These are phyloP conservation scores for Carex littledalei DNA, from an alignment of 176 grass and related monocot species.

Conservation along the genomic window DNA sequence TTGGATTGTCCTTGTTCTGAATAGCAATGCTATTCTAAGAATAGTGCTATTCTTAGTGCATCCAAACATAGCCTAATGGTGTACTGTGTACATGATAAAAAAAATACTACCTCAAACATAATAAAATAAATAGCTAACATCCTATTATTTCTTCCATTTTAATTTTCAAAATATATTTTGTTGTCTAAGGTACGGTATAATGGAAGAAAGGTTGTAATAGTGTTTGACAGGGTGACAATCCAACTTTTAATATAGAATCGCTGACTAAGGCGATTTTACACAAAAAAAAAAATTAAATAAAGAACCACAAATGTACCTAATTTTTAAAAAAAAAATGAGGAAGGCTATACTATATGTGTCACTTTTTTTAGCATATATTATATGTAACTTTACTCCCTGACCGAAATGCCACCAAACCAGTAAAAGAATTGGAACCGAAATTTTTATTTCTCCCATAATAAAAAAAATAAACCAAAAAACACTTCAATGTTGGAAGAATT, in stretches of 20 bases:
- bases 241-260: neutral
- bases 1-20: too few species aligned
- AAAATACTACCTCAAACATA: neutral
- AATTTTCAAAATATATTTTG: neutral
- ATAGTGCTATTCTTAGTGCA: too few species aligned
- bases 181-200: neutral
- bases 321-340: neutral
- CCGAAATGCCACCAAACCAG: too few species aligned
- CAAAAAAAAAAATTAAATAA: neutral
- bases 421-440: too few species aligned
- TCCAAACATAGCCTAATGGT: too few species aligned
- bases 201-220: neutral
- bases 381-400: too few species aligned
- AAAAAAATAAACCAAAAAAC: too few species aligned
- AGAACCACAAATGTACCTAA: neutral
- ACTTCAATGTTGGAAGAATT: too few species aligned
- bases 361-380: too few species aligned
- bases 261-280: neutral
- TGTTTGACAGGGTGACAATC: neutral
- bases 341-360: neutral
- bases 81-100: neutral
- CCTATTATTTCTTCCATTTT: neutral
- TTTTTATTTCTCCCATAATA: too few species aligned
- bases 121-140: too few species aligned
- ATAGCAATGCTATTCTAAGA: too few species aligned